A percentile compares a stretch with the other conserved stretches of the same genome.
Conservation (phyloP, 306 rosid genomes). For the Abrus pulchellus region DNA sequence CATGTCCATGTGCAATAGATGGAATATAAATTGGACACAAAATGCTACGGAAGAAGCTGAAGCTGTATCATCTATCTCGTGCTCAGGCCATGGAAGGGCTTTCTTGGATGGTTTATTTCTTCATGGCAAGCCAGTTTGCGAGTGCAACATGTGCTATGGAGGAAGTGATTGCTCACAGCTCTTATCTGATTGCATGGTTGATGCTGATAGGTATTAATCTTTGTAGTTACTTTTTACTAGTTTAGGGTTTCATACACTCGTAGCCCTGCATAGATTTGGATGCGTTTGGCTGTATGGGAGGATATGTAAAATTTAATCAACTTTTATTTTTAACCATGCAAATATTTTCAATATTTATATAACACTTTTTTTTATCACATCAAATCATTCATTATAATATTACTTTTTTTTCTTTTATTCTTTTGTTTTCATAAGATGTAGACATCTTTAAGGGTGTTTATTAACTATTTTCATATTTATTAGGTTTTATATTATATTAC, state of each 20-base stretch:
- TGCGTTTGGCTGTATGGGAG: no score
- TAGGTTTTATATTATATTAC: neutral
- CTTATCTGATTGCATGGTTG: slow-evolving; percentile 45
- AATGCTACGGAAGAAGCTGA: slow-evolving; percentile 40
- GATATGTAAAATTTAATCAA: no score
- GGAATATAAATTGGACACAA: slow-evolving; percentile 37
- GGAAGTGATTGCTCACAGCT: slow-evolving; percentile 53
- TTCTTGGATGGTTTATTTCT: slow-evolving; percentile 38
- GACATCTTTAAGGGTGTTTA: no score
- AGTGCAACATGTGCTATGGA: slow-evolving; percentile 63
- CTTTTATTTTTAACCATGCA: no score
- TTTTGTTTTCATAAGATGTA: no score
- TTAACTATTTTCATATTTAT: neutral
- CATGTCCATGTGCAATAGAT: neutral
- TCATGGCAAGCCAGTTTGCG: slow-evolving; percentile 54
- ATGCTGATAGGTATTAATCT: slow-evolving; percentile 50
- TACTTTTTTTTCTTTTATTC: no score
- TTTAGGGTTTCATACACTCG: no score
- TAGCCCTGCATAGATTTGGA: no score
- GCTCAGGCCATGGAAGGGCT: slow-evolving; percentile 48
- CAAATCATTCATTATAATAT: no score
- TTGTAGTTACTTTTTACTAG: neutral
- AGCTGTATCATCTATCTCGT: slow-evolving; percentile 29
- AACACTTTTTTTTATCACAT: no score
- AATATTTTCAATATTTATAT: no score